Base-by-base conservation (phyloP, 345 rosid species). In the Camelina neglecta region DNA sequence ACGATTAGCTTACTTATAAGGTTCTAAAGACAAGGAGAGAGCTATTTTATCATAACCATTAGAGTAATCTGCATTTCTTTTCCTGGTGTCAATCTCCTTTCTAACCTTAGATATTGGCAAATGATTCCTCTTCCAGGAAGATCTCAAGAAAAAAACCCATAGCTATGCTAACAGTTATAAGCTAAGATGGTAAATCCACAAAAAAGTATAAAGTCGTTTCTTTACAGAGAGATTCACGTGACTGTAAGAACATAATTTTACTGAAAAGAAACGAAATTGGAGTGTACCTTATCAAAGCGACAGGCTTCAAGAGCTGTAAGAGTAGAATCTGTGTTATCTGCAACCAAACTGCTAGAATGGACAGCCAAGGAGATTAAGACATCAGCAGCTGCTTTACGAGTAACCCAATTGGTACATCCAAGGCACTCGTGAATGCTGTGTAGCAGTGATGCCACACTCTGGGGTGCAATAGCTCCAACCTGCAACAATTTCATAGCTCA, bases 331-430 rank as follows among this genome's bases (percentile, higher is more conserved):
- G 85, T 82, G 72, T 75, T 86, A 63, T 90, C 97, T 18, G 86
- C 70, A 55, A 92, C 84, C 84, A 92, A 79, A 80, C 74, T 73
- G 71, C 85, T 89, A 73, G 97, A 95, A 88, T 92, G 89, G 69
- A 87, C 63, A 23, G 93, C 99, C 74, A 95, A 69, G 60, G 94
- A 83, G 74, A 63, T 86, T 77, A 95, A 80, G 23, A 89, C 80
- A 83, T 95, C 99, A 64, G 97, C 87, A 73, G 98, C 96, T 60
- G 98, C 97, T 71, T 95, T 95, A 21, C 98, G 96, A 36, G 97
- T 89, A 31, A 84, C 89, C 99, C 98, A 95, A 83, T 95, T 94
- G 36, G 97, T 74, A 86, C 88, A 89, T 59, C 87, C 85, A 55
- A 95, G 90, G 75, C 96, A 90, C 47, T 92, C 97, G 69, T 88